Conservation (phyloP, 768 basidiomycete genomes). For the Naganishia kalamii region DNA sequence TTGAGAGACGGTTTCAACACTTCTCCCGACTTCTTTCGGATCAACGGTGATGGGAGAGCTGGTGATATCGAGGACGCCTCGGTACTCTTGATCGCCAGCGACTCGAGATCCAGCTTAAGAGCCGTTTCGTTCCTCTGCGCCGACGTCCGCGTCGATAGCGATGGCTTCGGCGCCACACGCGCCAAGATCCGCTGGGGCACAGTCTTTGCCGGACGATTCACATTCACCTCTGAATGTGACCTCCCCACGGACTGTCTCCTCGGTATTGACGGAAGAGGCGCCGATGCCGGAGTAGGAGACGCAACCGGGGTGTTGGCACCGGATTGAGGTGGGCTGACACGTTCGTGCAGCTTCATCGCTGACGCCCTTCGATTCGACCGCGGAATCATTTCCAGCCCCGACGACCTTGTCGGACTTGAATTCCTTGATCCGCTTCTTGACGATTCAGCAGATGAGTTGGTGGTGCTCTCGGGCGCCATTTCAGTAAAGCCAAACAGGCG, state of each 20-base stretch:
- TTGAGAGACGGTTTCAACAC: conserved; percentile 88
- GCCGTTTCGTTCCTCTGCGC: conserved; percentile 32
- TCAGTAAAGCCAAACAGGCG: conserved; percentile 44
- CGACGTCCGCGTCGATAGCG: conserved; percentile 21
- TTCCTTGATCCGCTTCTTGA: conserved; percentile 5
- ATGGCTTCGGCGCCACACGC: conserved; percentile 1
- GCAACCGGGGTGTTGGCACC: neutral
- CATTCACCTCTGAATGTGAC: conserved; percentile 24
- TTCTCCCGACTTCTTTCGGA: conserved; percentile 91
- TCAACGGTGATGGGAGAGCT: conserved; percentile 48
- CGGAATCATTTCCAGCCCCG: conserved; percentile 21
- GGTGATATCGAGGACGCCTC: conserved; percentile 22
- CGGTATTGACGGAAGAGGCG: neutral
- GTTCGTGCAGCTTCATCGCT: neutral
- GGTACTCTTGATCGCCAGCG: conserved; percentile 29
- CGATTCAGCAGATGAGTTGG: conserved; percentile 2
- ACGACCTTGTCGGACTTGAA: conserved; percentile 23
- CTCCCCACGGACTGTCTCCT: neutral
- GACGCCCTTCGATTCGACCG: conserved; percentile 16
- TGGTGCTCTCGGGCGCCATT: conserved; percentile 22
- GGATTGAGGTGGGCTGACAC: neutral
- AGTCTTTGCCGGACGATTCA: neutral
- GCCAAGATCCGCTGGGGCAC: conserved; percentile 4
- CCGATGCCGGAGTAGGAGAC: neutral
- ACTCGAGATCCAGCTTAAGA: conserved; percentile 43